These are phyloP conservation scores for Pythium brachiatum DNA, from an alignment of 352 stramenopile genomes.

Conservation along the genomic window DNA sequence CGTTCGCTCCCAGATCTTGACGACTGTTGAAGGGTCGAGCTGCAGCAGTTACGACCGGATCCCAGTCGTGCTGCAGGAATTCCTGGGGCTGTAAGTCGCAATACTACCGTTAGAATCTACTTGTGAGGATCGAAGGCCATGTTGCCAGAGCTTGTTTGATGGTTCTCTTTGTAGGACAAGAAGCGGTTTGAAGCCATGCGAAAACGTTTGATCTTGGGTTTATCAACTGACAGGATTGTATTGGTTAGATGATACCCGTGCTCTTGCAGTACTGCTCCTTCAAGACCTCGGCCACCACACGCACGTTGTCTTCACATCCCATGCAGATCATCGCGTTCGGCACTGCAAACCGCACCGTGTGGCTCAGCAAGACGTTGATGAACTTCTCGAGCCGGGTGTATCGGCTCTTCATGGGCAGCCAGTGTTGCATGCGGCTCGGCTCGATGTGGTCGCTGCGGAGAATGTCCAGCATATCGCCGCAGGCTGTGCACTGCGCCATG, in stretches of 20 bases:
- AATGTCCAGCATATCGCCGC: not conserved
- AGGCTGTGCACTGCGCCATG: not conserved
- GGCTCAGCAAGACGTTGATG: not conserved
- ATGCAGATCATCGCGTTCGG: conserved; percentile 3
- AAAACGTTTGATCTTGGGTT: too few species aligned
- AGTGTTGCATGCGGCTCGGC: not conserved
- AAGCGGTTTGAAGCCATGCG: too few species aligned
- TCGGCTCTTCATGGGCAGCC: not conserved
- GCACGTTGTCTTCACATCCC: conserved; percentile 6
- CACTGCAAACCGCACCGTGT: not conserved
- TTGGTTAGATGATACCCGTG: conserved; percentile 13
- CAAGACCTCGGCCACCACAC: not conserved
- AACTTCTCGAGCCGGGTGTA: not conserved
- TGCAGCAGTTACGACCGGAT: conserved; percentile 6
- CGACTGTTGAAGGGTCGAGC: not conserved
- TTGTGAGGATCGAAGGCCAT: too few species aligned
- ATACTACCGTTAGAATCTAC: too few species aligned
- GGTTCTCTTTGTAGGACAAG: too few species aligned
- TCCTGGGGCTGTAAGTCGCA: not conserved
- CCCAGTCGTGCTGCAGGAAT: not conserved
- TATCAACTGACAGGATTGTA: too few species aligned
- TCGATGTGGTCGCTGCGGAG: not conserved
- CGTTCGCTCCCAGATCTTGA: conserved; percentile 17
- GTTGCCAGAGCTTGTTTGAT: too few species aligned
- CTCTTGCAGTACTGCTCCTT: conserved; percentile 1